Percentiles rank a stretch among this genome's conserved stretches.
Conservation (phyloP, 345 rosid species). For the Moricandia moricandioides region DNA sequence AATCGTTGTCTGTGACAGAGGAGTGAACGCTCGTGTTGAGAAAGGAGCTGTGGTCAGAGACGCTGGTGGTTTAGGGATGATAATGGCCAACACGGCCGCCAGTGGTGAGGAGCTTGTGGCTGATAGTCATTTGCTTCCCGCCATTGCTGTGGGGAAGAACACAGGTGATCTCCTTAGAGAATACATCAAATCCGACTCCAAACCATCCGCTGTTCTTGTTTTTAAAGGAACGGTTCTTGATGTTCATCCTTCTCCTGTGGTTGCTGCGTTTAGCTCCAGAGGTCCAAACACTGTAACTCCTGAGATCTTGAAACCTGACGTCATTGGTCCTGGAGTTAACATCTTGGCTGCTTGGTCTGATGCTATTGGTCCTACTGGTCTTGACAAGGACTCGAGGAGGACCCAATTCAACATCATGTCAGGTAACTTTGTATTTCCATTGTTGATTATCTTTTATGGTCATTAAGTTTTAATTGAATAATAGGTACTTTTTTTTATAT, state of each 20-base stretch:
- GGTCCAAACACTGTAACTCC: slow-evolving; percentile 80
- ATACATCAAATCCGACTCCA: slow-evolving; percentile 41
- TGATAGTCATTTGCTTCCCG: slow-evolving; percentile 78
- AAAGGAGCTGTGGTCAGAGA: slow-evolving; percentile 76
- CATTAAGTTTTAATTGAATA: not conserved
- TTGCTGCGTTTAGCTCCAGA: slow-evolving; percentile 85
- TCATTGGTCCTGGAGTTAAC: slow-evolving; percentile 88
- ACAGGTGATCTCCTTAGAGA: slow-evolving; percentile 56
- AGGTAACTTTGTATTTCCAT: slow-evolving; percentile 43
- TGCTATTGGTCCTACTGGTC: slow-evolving; percentile 67
- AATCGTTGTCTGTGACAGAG: slow-evolving; percentile 80
- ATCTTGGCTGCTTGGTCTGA: slow-evolving; percentile 85
- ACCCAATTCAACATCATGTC: slow-evolving; percentile 75
- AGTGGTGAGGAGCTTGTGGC: slow-evolving; percentile 82
- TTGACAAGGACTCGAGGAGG: slow-evolving; percentile 60
- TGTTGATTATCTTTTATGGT: not conserved
- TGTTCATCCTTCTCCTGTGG: slow-evolving; percentile 74
- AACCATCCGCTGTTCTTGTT: slow-evolving; percentile 53
- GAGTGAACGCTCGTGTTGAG: slow-evolving; percentile 68
- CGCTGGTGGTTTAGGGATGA: slow-evolving; percentile 88
- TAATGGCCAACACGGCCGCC: slow-evolving; percentile 60
- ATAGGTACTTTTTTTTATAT: too few relatives aligned
- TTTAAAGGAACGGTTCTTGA: slow-evolving; percentile 72
- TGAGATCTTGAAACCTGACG: slow-evolving; percentile 80
- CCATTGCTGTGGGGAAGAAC: slow-evolving; percentile 64